phyloP scores from a whole-genome alignment of 805 yeast species.

The Kurtzmaniella cleridarum region DNA sequence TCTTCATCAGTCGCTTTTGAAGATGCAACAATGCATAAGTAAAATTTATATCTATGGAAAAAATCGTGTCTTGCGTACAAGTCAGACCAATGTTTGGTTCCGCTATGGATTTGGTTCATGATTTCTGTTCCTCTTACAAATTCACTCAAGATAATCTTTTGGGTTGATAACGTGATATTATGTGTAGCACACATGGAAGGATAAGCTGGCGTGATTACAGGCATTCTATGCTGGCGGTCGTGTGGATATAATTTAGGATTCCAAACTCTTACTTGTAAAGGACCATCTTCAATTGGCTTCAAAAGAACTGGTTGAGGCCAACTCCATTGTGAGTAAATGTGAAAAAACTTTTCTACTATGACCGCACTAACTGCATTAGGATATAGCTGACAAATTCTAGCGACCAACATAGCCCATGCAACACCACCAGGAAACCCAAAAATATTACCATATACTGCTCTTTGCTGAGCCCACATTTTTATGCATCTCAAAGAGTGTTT shows the following conservation, averaged over 20 bases:
- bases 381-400: conserved; percentile 91
- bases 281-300: conserved; percentile 94
- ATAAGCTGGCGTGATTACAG: conserved; percentile 96
- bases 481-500: conserved; percentile 89
- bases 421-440: conserved; percentile 99
- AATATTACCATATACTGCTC: conserved; percentile 91
- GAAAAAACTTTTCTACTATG: conserved; percentile 83
- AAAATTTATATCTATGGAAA: conserved; percentile 79
- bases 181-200: conserved; percentile 99
- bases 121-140: conserved; percentile 69
- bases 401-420: conserved; percentile 99
- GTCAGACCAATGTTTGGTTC: conserved; percentile 67
- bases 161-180: conserved; percentile 86
- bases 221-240: conserved; percentile 91
- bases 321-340: conserved; percentile 81
- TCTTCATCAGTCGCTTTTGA: conserved; percentile 73
- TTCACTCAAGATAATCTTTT: conserved; percentile 74
- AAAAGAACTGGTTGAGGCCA: conserved; percentile 98
- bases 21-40: conserved; percentile 74
- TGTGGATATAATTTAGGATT: conserved; percentile 87
- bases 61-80: conserved; percentile 76
- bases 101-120: conserved; percentile 60
- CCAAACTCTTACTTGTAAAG: conserved; percentile 94
- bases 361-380: conserved; percentile 95
- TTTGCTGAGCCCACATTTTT: conserved; percentile 93